Base-by-base conservation (phyloP, 2,329 filamentous ascomycete genomes). In the Dothistroma septosporum region DNA sequence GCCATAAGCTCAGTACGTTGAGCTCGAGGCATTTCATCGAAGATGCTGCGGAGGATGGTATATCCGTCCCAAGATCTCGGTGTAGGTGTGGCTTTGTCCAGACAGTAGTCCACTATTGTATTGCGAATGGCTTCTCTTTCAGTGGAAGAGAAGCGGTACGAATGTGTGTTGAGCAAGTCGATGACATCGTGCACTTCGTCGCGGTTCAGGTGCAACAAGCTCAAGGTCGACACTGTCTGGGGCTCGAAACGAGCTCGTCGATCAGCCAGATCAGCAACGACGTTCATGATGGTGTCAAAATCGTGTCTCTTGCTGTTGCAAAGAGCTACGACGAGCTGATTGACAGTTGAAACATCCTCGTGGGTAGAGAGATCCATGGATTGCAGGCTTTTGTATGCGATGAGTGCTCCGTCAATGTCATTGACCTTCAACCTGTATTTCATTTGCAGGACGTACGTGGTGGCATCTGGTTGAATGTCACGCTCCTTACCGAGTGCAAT, bases 151-250 rank as follows among this genome's bases (percentile, higher is more conserved):
- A 86, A 91, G 59, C 87, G 83, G 66, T 86, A 85, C 4, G 86
- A 83, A 67, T 94, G 87, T 4, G 88, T 82, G 24, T 92, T 91
- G 16, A 97, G 82, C 0, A 95, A 83, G 71, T 96, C 91, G 63
- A 91, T 88, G 4, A 91, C 86, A 63, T 95, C 91, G 64, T 87
- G 85, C 48, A 87, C 82, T 71, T 96, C 90, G 69, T 91, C 88
- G 46, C 88, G 86, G 62, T 85, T 82, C 11, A 97, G 81, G 66
- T 96, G 89, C 47, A 89, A 79, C 49, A 87, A 79, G 61, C 87
- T 89, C n/a, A 97, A 79, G 0, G 85, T 82, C 7, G 87, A 85
- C 0, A 94, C 84, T 0, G 92, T 95, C 48, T 87, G 82, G 0
- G 92, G 85, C 37, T 90, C 87, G 14, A 97, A 81, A 1, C 82